Evolutionary conservation across 805 yeast species (phyloP).

Genomic region (Lipomyces sp.): DNA sequence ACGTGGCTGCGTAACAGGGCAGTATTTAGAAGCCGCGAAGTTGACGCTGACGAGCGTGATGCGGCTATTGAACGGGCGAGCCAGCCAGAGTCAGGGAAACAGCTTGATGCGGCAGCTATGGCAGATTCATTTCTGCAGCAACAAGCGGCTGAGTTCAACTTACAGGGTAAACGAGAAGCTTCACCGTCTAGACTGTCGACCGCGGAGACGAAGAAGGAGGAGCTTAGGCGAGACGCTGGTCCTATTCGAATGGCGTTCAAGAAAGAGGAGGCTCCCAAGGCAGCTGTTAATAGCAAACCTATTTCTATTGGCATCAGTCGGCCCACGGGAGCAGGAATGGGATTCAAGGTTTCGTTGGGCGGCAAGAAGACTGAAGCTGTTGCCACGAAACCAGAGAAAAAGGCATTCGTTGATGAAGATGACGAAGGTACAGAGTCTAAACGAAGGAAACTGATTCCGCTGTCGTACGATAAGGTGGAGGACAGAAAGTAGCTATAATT

Average conservation of each 20-base stretch:
- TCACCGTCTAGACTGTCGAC: background rate
- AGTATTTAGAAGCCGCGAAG: conserved; percentile 32
- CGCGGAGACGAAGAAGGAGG: conserved; percentile 18
- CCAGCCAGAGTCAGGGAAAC: background rate
- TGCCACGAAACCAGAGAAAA: conserved; percentile 11
- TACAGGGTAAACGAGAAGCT: background rate
- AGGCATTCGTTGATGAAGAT: conserved; percentile 19
- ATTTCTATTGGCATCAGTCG: conserved; percentile 26
- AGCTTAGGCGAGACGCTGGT: conserved; percentile 17
- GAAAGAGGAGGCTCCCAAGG: conserved; percentile 18
- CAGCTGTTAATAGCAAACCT: conserved; percentile 17
- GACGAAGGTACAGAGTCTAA: conserved; percentile 27
- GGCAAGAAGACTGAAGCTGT: conserved; percentile 11
- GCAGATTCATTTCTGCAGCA: conserved; percentile 31
- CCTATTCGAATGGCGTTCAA: conserved; percentile 21
- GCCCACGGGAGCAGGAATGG: background rate
- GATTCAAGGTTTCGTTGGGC: conserved; percentile 23
- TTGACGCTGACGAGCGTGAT: conserved; percentile 33
- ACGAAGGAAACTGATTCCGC: conserved; percentile 31
- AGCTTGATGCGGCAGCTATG: conserved; percentile 15
- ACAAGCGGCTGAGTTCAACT: background rate
- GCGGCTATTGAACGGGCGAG: conserved; percentile 20
- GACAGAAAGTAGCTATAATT: background rate
- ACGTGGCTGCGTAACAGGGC: conserved; percentile 35
- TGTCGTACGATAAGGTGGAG: conserved; percentile 30